Percentiles rank a stretch among this genome's conserved stretches.
phyloP scores from a whole-genome alignment of 371 early-diverging fungal species.

The Rhizopus stolonifer region DNA sequence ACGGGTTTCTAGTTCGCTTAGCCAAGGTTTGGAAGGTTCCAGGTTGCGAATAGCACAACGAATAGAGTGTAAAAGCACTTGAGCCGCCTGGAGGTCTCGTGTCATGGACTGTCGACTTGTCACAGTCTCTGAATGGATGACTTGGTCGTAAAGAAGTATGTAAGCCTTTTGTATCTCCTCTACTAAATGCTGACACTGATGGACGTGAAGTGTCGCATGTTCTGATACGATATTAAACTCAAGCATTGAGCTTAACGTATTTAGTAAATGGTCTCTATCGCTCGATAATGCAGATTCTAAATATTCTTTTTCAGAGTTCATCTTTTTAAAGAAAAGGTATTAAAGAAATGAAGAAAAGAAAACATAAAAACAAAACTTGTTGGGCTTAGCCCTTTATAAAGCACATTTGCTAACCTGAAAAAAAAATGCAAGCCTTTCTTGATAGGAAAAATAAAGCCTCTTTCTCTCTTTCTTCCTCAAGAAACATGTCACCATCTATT shows the following conservation, averaged over 20 bases:
- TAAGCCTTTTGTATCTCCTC: not conserved
- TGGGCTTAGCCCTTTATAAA: conserved; percentile 1
- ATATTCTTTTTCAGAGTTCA: conserved; percentile 1
- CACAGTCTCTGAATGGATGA: not conserved
- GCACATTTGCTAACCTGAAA: no score
- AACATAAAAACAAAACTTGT: not conserved
- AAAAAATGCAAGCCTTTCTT: no score
- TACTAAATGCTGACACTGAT: not conserved
- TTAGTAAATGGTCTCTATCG: not conserved
- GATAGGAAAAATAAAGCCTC: no score
- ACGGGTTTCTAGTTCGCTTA: not conserved
- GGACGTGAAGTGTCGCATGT: not conserved
- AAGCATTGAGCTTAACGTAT: not conserved
- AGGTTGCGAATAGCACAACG: not conserved
- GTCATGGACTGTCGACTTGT: not conserved
- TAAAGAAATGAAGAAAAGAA: not conserved
- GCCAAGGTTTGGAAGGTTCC: not conserved
- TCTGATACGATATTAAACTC: not conserved
- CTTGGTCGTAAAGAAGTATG: not conserved
- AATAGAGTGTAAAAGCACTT: not conserved
- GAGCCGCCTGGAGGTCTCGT: not conserved
- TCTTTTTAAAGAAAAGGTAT: not conserved
- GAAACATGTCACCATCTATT: no score
- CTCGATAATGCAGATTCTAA: not conserved
- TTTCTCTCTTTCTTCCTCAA: not conserved